Evolutionary conservation across 2,329 filamentous ascomycete species (phyloP).

Genomic region (Aspergillus phoenicis): DNA sequence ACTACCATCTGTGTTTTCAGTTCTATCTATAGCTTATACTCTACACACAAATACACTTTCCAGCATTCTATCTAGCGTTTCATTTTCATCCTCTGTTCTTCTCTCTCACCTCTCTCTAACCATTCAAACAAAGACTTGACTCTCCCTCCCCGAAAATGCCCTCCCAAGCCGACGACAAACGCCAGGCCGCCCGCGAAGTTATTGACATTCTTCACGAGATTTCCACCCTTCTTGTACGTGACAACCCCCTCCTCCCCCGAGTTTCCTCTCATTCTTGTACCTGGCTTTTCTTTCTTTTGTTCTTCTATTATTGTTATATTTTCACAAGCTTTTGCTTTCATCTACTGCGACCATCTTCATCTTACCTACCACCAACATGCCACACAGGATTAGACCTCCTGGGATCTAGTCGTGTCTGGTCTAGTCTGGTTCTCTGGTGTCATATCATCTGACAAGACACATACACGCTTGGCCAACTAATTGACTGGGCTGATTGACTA

Average conservation of each 20-base stretch:
- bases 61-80: not conserved
- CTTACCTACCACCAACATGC: too few relatives aligned
- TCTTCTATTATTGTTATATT: too few relatives aligned
- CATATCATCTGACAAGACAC: not conserved
- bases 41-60: not conserved
- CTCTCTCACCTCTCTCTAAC: not conserved
- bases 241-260: not conserved
- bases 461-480: too few relatives aligned
- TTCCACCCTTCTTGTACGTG: constrained; percentile 48
- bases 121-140: not conserved
- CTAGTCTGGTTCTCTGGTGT: too few relatives aligned
- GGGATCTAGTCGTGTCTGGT: too few relatives aligned
- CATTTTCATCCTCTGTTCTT: not conserved
- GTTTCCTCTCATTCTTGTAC: not conserved
- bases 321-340: too few relatives aligned
- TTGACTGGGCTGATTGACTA: not conserved
- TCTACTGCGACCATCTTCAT: too few relatives aligned
- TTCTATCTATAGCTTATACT: too few relatives aligned
- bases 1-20: not conserved
- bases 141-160: constrained; percentile 39
- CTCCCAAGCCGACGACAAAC: constrained; percentile 49
- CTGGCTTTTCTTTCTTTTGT: not conserved
- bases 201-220: constrained; percentile 56
- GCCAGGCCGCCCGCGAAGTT: constrained; percentile 53
- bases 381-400: too few relatives aligned